Conservation (phyloP, 1,284 basidiomycete species). For the Athelia psychrophila region DNA sequence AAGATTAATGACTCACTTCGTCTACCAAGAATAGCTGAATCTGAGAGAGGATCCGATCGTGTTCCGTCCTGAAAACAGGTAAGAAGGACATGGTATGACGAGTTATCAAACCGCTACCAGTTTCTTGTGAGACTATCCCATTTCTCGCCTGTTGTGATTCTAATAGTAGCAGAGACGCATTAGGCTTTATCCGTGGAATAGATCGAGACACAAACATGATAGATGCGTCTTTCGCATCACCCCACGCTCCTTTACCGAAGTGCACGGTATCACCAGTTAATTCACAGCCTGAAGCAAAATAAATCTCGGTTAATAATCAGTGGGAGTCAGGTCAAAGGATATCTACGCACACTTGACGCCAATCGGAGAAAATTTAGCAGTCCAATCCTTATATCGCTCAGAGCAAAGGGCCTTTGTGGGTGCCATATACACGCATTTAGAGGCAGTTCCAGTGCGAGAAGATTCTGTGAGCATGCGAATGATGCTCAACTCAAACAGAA, state of each 20-base stretch:
- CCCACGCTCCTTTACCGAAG: conserved; percentile 59
- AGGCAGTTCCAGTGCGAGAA: conserved; percentile 28
- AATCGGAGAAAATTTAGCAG: conserved; percentile 69
- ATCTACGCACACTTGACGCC: conserved; percentile 67
- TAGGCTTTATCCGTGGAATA: neutral
- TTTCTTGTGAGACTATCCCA: conserved; percentile 90
- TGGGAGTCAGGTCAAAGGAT: neutral
- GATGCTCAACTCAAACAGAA: conserved; percentile 89
- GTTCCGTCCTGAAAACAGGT: conserved; percentile 50
- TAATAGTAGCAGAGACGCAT: conserved; percentile 27
- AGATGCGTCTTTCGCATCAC: conserved; percentile 68
- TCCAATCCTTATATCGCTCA: conserved; percentile 87
- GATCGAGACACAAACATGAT: conserved; percentile 59
- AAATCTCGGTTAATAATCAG: conserved; percentile 1
- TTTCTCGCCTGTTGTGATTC: conserved; percentile 90
- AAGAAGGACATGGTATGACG: neutral
- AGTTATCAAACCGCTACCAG: conserved; percentile 42
- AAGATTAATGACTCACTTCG: conserved; percentile 53
- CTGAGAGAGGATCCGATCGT: conserved; percentile 62
- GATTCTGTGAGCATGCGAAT: conserved; percentile 68
- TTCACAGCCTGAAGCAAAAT: conserved; percentile 63
- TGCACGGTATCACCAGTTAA: conserved; percentile 87
- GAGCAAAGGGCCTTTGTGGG: conserved; percentile 94
- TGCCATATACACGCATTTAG: conserved; percentile 89
- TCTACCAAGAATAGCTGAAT: conserved; percentile 86